Conservation (phyloP, 345 rosid genomes). For the Geranium rotundifolium region DNA sequence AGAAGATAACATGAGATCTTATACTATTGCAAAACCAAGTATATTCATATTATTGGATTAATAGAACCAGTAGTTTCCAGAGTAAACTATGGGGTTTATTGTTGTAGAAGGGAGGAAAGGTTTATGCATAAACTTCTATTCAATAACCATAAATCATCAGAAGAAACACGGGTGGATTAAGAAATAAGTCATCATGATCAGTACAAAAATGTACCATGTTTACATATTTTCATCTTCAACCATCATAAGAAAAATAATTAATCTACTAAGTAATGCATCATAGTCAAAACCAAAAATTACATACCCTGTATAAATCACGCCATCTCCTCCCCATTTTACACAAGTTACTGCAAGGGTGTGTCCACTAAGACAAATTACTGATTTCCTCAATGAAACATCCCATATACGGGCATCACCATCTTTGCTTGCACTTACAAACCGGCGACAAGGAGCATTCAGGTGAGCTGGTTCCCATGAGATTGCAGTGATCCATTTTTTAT, state of each 20-base stretch:
- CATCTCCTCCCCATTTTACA: conserved; percentile 98
- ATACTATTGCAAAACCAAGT: background rate
- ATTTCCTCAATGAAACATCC: conserved; percentile 61
- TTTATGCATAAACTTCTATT: too few relatives aligned
- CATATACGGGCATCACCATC: conserved; percentile 99
- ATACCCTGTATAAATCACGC: conserved; percentile 85
- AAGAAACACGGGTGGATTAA: background rate
- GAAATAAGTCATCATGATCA: background rate
- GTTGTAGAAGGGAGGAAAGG: too few relatives aligned
- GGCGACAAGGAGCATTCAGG: conserved; percentile 81
- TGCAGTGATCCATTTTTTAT: conserved; percentile 97
- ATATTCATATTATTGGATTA: too few relatives aligned
- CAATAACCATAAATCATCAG: too few relatives aligned
- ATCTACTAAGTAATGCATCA: background rate
- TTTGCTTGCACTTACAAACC: conserved; percentile 92
- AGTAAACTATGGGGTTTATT: background rate
- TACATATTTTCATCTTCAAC: too few relatives aligned
- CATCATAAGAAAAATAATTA: too few relatives aligned
- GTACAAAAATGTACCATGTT: background rate
- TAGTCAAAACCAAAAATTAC: conserved; percentile 1
- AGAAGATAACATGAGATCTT: background rate
- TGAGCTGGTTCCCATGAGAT: conserved; percentile 97
- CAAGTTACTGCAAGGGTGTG: conserved; percentile 94
- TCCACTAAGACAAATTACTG: conserved; percentile 70
- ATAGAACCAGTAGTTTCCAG: background rate